A percentile compares a stretch with the other conserved stretches of the same genome.
Conservation (phyloP, 768 basidiomycete genomes). For the Tylopilus plumbeoviolaceoides region DNA sequence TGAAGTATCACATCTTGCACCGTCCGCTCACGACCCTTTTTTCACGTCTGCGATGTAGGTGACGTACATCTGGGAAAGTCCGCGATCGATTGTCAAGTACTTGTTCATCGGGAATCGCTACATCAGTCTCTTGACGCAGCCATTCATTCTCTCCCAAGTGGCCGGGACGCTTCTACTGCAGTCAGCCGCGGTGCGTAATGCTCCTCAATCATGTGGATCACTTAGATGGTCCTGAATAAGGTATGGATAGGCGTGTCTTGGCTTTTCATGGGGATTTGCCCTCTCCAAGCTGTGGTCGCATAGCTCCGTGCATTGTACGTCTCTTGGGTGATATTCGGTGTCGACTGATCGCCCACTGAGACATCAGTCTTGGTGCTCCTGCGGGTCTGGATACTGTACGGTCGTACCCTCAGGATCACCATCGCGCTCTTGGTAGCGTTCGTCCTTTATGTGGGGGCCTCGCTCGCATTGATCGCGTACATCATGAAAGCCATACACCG, state of each 20-base stretch:
- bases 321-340: neutral
- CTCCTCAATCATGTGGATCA: neutral
- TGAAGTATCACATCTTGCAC: neutral
- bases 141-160: neutral
- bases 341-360: neutral
- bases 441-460: neutral
- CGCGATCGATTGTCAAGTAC: neutral
- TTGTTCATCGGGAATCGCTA: slow-evolving; percentile 6
- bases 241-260: neutral
- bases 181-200: neutral
- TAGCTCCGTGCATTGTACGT: slow-evolving; percentile 1
- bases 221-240: neutral
- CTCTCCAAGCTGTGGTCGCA: neutral
- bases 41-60: neutral
- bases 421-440: neutral
- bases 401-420: neutral
- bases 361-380: neutral
- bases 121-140: neutral
- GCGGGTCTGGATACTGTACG: slow-evolving; percentile 1
- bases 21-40: neutral
- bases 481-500: neutral
- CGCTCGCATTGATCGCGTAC: neutral
- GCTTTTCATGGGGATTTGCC: neutral
- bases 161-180: neutral
- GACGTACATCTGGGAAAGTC: neutral